Conservation (phyloP, 441 rosid species). For the Manihot esculenta region DNA sequence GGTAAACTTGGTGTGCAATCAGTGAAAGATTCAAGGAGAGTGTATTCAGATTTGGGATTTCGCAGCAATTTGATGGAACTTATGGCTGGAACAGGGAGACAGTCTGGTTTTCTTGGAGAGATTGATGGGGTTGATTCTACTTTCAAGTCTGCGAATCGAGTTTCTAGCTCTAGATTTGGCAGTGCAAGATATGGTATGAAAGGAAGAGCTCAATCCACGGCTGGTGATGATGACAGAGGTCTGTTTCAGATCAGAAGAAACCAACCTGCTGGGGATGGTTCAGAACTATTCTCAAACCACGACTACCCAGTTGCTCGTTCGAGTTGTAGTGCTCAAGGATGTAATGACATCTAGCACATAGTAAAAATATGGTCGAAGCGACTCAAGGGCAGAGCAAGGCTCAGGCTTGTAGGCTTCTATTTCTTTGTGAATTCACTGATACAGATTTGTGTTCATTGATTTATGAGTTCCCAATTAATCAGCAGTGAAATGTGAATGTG, state of each 20-base stretch:
- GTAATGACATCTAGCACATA: slow-evolving; percentile 20
- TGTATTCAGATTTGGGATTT: slow-evolving; percentile 69
- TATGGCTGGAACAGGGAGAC: slow-evolving; percentile 49
- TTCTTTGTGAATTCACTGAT: slow-evolving; percentile 28
- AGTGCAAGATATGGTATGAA: slow-evolving; percentile 34
- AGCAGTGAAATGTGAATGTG: slow-evolving; percentile 23
- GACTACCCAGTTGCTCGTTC: slow-evolving; percentile 22
- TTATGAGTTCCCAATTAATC: slow-evolving; percentile 18
- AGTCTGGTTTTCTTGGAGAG: slow-evolving; percentile 30
- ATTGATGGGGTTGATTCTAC: slow-evolving; percentile 23
- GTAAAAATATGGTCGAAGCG: slow-evolving; percentile 1
- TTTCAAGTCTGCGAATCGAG: slow-evolving; percentile 29
- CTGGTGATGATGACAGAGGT: slow-evolving; percentile 22
- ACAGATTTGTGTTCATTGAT: slow-evolving; percentile 30
- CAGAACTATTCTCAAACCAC: slow-evolving; percentile 29
- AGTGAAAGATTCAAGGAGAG: slow-evolving; percentile 45
- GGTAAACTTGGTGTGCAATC: slow-evolving; percentile 28
- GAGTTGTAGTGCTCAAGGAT: slow-evolving; percentile 25
- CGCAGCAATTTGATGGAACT: slow-evolving; percentile 74
- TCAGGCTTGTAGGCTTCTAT: slow-evolving; percentile 28
- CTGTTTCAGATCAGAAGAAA: slow-evolving; percentile 27
- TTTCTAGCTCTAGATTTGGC: slow-evolving; percentile 40
- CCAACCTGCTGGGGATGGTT: slow-evolving; percentile 35
- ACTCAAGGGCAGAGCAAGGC: slow-evolving; percentile 23
- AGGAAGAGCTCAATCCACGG: slow-evolving; percentile 26